Conservation (phyloP, 2,329 filamentous ascomycete species). For the Neonectria coccinea region DNA sequence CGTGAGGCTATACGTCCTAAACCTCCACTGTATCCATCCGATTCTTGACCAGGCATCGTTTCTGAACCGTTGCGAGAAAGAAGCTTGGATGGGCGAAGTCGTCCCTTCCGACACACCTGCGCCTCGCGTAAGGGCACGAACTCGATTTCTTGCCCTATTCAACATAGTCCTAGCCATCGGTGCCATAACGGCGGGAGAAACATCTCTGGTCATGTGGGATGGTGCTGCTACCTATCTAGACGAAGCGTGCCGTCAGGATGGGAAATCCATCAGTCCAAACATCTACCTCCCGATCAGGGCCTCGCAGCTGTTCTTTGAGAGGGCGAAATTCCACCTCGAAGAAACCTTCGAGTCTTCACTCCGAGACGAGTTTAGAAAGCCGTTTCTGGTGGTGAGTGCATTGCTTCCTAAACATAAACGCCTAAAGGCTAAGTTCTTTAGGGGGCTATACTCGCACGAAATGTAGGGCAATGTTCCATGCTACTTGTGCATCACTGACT, state of each 20-base stretch:
- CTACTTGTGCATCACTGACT: background rate
- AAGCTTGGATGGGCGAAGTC: slow-evolving; percentile 8
- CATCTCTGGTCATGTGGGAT: slow-evolving; percentile 14
- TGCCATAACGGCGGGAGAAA: slow-evolving; percentile 19
- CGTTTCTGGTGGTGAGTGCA: slow-evolving; percentile 22
- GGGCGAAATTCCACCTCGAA: slow-evolving; percentile 13
- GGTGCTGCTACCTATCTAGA: slow-evolving; percentile 11
- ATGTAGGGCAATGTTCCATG: background rate
- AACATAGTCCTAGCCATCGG: slow-evolving; percentile 27
- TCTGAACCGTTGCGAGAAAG: slow-evolving; percentile 14
- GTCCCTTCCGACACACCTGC: background rate
- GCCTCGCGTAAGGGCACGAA: slow-evolving; percentile 5
- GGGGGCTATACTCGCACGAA: slow-evolving; percentile 25
- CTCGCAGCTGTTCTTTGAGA: slow-evolving; percentile 23
- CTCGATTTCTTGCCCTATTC: slow-evolving; percentile 22
- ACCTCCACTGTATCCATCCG: slow-evolving; percentile 26
- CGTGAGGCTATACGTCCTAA: slow-evolving; percentile 19
- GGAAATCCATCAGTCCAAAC: slow-evolving; percentile 1
- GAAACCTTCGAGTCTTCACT: slow-evolving; percentile 21
- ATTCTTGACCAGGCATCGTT: slow-evolving; percentile 21
- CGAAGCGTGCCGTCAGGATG: background rate
- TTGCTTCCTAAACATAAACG: background rate
- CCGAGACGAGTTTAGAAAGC: slow-evolving; percentile 10
- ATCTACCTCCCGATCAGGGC: slow-evolving; percentile 16
- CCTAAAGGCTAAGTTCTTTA: background rate